Evolutionary conservation across 352 stramenopile genomes (phyloP).

Genomic region (Phytopythium montanum): DNA sequence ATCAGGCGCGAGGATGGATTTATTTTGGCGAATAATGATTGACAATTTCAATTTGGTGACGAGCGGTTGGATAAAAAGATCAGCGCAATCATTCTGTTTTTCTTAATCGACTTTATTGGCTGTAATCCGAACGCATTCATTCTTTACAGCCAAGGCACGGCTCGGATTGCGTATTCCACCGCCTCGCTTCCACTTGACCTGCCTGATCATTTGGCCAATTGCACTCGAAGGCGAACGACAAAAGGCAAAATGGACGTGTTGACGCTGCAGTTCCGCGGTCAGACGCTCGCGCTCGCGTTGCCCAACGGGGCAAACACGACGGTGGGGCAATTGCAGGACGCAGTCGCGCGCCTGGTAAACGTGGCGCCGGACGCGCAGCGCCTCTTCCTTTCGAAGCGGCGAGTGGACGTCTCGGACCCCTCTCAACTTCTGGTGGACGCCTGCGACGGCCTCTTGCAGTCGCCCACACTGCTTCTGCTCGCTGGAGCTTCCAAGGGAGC

Average conservation of each 20-base stretch:
- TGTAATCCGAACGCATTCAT: not conserved
- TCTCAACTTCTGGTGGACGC: constrained; percentile 14
- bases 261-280: constrained; percentile 43
- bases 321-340: constrained; percentile 30
- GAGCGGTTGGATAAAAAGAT: not conserved
- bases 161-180: constrained; percentile 8
- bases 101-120: not conserved
- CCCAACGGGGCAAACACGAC: constrained; percentile 17
- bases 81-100: not conserved
- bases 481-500: constrained; percentile 34
- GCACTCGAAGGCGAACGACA: not conserved
- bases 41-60: not conserved
- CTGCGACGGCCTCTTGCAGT: constrained; percentile 19
- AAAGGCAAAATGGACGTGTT: constrained; percentile 27
- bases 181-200: not conserved
- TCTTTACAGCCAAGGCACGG: not conserved
- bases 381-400: constrained; percentile 52
- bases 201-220: constrained; percentile 23
- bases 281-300: constrained; percentile 25
- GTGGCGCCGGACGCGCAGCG: constrained; percentile 44
- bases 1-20: not conserved
- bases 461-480: constrained; percentile 34
- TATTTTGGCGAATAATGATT: not conserved
- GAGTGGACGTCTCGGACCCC: constrained; percentile 31
- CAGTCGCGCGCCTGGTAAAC: constrained; percentile 22